Base-by-base conservation (phyloP, 495 filamentous ascomycete species). In the Xylaria acuta region DNA sequence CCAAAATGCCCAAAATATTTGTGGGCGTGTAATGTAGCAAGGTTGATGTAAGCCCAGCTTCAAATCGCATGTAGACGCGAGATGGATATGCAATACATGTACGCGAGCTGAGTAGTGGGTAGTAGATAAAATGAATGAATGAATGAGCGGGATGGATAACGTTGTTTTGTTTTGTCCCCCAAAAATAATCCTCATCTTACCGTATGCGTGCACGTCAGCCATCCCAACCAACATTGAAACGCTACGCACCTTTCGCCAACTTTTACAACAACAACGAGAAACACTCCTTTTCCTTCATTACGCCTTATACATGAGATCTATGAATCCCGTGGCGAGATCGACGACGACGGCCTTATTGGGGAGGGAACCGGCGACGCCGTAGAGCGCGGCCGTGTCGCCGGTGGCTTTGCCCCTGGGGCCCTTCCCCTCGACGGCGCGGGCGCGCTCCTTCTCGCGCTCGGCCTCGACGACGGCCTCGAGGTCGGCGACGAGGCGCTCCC, bases 241-340 rank as follows among this genome's bases (percentile, higher is more conserved):
- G 63, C 63, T 65, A 65, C 36, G 63, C 38, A 65, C 41, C 30
- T 12, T 8, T 27, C 32, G 20, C 27, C 6, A 27, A 8, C 16
- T 45, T 12, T 30, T 47, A 38, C 32, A 60, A 41, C n/a, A 63
- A 41, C 1, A 25, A 36, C 20, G 22, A 7, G 40, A 20, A 11
- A 25, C 47, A 11, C n/a, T 3, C 47, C 14, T 51, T n/a, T 22
- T 49, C 18, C 43, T 18, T 20, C 7, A 32, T 41, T 56, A 73
- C 5, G 94, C 94, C 86, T 98, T 98, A 79, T 98, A 99, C 81
- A 98, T 81, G 64, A 94, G 93, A 86, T 99, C 95, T 76, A 99
- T 86, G 83, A 98, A 99, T 34, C 94, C 96, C 70, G 86, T 91
- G 25, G 94, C 94, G 78, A 99, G 82, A 75, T 95, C 93, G 78